Evolutionary conservation across 2,329 filamentous ascomycete genomes (phyloP).

Genomic region (Aspergillus tamarii): DNA sequence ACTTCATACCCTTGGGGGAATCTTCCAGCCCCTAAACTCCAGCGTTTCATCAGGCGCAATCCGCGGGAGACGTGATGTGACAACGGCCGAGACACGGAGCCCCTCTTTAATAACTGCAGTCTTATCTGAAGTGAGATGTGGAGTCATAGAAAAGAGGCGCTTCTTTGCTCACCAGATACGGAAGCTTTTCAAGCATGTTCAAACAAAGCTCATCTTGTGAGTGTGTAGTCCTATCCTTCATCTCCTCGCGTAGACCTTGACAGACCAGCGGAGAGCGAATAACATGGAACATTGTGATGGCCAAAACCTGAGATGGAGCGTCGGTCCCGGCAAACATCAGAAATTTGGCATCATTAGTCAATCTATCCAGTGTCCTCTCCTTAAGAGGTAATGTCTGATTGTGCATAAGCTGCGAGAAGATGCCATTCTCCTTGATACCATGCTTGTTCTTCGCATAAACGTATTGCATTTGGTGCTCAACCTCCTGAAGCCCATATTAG

Average conservation of each 20-base stretch:
- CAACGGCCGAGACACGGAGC: conserved; percentile 25
- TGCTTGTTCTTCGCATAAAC: not conserved
- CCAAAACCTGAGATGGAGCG: conserved; percentile 18
- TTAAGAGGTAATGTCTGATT: conserved; percentile 9
- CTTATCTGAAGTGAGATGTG: conserved; percentile 4
- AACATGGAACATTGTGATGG: conserved; percentile 22
- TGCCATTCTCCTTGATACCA: not conserved
- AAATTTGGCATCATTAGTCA: conserved; percentile 22
- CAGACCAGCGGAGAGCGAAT: conserved; percentile 14
- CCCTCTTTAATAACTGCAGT: conserved; percentile 35
- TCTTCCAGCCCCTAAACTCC: conserved; percentile 19
- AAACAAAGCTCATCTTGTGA: not conserved
- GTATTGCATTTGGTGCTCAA: not conserved
- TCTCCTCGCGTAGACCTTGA: conserved; percentile 11
- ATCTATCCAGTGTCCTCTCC: conserved; percentile 11
- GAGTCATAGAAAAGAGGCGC: not conserved
- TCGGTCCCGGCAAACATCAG: conserved; percentile 21
- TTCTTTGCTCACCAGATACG: conserved; percentile 17
- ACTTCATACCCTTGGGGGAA: conserved; percentile 22
- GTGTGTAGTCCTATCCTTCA: conserved; percentile 2
- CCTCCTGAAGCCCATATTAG: not conserved
- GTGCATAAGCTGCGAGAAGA: conserved; percentile 17
- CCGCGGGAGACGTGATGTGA: conserved; percentile 25
- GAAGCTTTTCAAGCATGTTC: conserved; percentile 10
- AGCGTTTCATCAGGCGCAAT: conserved; percentile 21